Evolutionary conservation across 2,329 filamentous ascomycete species (phyloP), one percentile per base, ranked within the genome.

Genomic region (Pseudonectria foliicola): DNA sequence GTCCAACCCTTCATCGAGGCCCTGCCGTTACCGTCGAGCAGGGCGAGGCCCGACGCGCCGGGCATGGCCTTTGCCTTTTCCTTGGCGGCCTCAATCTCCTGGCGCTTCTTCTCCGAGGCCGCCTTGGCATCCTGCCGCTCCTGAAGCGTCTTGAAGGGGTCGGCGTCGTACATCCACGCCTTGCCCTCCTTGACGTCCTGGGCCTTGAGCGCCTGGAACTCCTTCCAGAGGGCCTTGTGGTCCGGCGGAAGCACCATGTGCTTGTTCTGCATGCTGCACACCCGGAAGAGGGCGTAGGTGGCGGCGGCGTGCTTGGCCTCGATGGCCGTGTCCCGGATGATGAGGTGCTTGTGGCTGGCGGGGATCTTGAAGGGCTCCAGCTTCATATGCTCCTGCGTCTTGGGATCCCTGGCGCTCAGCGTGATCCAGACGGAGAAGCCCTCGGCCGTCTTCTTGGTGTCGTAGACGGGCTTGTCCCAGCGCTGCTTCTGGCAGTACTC

Each of bases 401-500:
- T 96, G 6, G 75, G 68, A 56, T 96, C 86, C 52, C 67, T 76
- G 28, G 72, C 70, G 52, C 74, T 85, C 43, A 98, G 67, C 25
- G 87, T 85, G 28, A 96, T 85, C 54, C 85, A 80, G 25, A 86
- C 86, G 0, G 85, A 80, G 59, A 80, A 86, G 15, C 85, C 86
- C 34, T 84, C 82, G 10, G 75, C 67, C 16, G 75, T 77, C 70
- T 83, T 86, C 45, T 70, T 75, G 71, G 87, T 86, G 45, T 82
- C 83, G 60, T 95, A 98, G 44, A 94, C 89, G 2, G 90, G 90
- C 57, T 82, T 90, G 46, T 87, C 85, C 92, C 92, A 98, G 57
- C 86, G 87, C 60, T 94, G 85, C 61, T 90, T 93, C 64, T 95
- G 88, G 53, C 89, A 95, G 63, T 94, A 85, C 68, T 96, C 92